Conservation (phyloP, 1,284 basidiomycete genomes). For the Ceratobasidium sp. region DNA sequence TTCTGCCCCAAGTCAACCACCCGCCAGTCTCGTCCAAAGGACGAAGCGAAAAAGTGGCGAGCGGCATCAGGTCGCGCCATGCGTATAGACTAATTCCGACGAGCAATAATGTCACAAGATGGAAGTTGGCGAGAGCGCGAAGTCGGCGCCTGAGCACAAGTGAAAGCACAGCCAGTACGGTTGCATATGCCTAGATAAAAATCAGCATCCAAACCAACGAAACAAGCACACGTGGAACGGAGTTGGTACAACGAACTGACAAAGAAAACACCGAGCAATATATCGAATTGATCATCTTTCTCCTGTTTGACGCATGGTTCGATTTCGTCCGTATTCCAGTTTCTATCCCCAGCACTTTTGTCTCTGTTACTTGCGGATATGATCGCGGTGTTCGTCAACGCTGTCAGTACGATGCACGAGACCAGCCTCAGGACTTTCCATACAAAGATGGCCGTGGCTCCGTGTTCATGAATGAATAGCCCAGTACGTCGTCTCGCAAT, state of each 20-base stretch:
- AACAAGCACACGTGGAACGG: background rate
- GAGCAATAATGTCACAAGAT: conserved; percentile 54
- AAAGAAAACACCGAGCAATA: conserved; percentile 40
- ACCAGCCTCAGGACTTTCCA: conserved; percentile 33
- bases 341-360: conserved; percentile 1
- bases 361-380: conserved; percentile 4
- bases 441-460: conserved; percentile 20
- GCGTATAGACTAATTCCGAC: conserved; percentile 57
- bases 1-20: conserved; percentile 53
- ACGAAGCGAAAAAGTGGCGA: conserved; percentile 59
- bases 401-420: conserved; percentile 30
- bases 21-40: conserved; percentile 54
- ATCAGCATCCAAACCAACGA: background rate
- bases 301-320: conserved; percentile 34
- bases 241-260: conserved; percentile 15
- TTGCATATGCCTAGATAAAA: conserved; percentile 46
- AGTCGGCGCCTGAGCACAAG: conserved; percentile 16
- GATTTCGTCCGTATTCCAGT: conserved; percentile 3
- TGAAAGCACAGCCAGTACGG: conserved; percentile 43
- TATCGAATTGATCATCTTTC: conserved; percentile 39
- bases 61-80: conserved; percentile 70
- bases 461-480: conserved; percentile 34
- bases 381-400: conserved; percentile 34
- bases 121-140: conserved; percentile 44
- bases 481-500: conserved; percentile 14